These are phyloP conservation scores for Diplodia mutila DNA, from an alignment of 2,329 filamentous ascomycete species.

Conservation along the genomic window DNA sequence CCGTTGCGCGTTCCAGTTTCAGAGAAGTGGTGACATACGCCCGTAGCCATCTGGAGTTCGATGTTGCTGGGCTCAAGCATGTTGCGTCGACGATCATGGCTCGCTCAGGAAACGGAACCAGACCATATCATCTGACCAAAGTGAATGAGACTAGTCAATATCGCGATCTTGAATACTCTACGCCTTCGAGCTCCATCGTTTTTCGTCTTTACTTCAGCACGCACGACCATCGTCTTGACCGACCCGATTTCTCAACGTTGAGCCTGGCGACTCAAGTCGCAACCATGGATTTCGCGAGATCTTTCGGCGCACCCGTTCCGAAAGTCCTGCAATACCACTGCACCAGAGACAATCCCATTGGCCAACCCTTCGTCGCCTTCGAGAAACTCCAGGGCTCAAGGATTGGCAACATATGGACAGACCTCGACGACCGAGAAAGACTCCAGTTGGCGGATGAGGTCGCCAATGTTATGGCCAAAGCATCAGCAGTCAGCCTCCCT, in stretches of 20 bases:
- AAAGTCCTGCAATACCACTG: background rate
- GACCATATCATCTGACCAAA: background rate
- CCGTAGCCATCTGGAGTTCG: too few relatives aligned
- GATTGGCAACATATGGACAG: background rate
- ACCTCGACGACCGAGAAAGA: background rate
- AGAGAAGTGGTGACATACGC: too few relatives aligned
- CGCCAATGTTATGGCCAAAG: background rate
- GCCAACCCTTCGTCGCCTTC: background rate
- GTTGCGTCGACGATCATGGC: too few relatives aligned
- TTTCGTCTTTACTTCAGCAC: background rate
- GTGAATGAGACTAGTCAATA: background rate
- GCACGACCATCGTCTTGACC: too few relatives aligned
- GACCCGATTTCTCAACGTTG: fast-evolving
- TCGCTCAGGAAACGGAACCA: too few relatives aligned
- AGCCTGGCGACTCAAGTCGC: background rate
- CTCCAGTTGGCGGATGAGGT: background rate
- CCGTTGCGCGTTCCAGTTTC: too few relatives aligned
- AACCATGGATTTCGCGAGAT: background rate
- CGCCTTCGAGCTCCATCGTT: background rate
- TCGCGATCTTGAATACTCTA: too few relatives aligned
- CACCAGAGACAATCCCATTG: background rate
- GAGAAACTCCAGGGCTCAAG: background rate
- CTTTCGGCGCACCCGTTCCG: background rate
- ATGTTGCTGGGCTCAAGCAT: too few relatives aligned
- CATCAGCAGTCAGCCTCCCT: background rate